A percentile compares a stretch with the other conserved stretches of the same genome.
Evolutionary conservation across 768 basidiomycete genomes (phyloP).

Genomic region (Amanita pallidorosea): DNA sequence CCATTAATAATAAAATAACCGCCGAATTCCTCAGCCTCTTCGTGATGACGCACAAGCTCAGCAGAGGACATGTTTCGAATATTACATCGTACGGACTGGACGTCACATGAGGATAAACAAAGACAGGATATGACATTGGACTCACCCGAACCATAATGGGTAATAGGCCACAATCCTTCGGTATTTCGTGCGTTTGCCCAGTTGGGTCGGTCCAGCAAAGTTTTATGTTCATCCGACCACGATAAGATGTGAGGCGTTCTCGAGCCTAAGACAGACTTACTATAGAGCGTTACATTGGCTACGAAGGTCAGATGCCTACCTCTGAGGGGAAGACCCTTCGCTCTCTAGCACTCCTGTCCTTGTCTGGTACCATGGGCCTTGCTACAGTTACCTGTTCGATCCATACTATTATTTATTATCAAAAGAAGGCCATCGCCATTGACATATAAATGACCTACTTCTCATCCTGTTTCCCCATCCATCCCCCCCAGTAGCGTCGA

Average conservation of each 20-base stretch:
- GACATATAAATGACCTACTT: conserved; percentile 40
- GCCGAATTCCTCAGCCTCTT: conserved; percentile 97
- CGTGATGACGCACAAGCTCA: conserved; percentile 80
- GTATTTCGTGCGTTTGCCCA: conserved; percentile 55
- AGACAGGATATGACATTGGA: conserved; percentile 8
- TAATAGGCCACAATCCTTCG: conserved; percentile 83
- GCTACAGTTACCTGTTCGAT: conserved; percentile 80
- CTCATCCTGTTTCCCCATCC: conserved; percentile 80
- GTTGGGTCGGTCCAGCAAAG: conserved; percentile 75
- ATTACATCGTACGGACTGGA: conserved; percentile 85
- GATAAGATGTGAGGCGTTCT: conserved; percentile 87
- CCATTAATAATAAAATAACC: conserved; percentile 99
- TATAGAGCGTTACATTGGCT: background rate
- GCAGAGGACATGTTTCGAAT: conserved; percentile 76
- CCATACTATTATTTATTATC: conserved; percentile 53
- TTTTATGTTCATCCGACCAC: conserved; percentile 80
- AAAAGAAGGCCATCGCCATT: background rate
- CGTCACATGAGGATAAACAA: background rate
- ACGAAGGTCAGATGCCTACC: conserved; percentile 27
- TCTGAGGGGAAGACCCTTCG: conserved; percentile 82
- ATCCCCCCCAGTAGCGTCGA: conserved; percentile 56
- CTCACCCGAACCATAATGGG: conserved; percentile 96
- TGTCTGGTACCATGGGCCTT: conserved; percentile 80
- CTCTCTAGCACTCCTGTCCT: conserved; percentile 63
- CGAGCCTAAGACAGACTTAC: conserved; percentile 52